Base-by-base conservation (phyloP, 2,329 filamentous ascomycete species). In the Diaporthe humulicola region DNA sequence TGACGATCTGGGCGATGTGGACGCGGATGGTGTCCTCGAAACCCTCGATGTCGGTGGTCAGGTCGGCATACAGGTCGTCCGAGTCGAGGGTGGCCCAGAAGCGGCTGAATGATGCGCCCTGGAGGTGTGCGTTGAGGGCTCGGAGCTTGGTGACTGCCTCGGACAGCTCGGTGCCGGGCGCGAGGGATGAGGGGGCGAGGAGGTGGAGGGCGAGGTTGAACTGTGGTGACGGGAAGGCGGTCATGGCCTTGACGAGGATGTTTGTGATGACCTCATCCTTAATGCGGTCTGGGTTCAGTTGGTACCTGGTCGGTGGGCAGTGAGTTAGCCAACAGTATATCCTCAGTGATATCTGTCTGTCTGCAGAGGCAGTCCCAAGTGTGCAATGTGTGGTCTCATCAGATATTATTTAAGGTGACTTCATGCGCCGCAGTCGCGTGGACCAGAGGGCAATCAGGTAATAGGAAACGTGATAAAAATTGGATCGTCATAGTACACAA, bases 181-280 rank as follows among this genome's bases (percentile, higher is more conserved):
- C 90, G 78, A 95, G 91, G 78, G 94, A 90, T 83, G 96, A 92
- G 61, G 96, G 93, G 77, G 95, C 95, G 82, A 99, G 95, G 78
- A 99, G 95, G 83, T 98, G 95, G 77, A 99, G 93, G 81, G 94
- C 94, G 81, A 98, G 95, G 80, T 93, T 93, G 92, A 98, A 99
- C 86, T 98, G 96, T 58, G 97, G 92, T 28, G 94, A 96, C 78
- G 97, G 97, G 90, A 99, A 99, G 87, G 98, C 94, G 80, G 96
- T 98, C 84, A 99, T 93, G 79, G 96, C 91, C 90, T 98, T 99
- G 89, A 98, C 96, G 84, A 99, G 95, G 87, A 98, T 94, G 90
- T 98, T 98, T 89, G 97, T 98, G 86, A 97, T 95, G 82, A 96
- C 95, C 86, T 99, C 97, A 83, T 98, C 94, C 88, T 97, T 96